phyloP scores from a whole-genome alignment of 2,329 filamentous ascomycete genomes.

The Aphanoascus verrucosus region DNA sequence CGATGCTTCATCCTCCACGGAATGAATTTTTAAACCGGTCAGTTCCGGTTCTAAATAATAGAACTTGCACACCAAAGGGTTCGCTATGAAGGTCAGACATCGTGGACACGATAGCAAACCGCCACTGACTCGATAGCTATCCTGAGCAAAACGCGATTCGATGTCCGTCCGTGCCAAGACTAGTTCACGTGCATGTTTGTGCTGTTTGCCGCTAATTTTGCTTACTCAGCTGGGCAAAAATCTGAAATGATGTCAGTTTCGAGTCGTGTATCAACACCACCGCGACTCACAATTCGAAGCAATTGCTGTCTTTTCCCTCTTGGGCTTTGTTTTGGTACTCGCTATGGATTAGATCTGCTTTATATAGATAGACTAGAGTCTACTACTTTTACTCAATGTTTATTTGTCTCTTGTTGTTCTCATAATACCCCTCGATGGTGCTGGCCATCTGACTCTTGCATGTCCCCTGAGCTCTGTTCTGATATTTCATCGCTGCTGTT shows the following conservation, averaged over 20 bases:
- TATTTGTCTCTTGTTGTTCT: neutral
- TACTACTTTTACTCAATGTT: neutral
- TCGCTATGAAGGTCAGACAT: neutral
- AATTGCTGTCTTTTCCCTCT: neutral
- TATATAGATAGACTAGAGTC: neutral
- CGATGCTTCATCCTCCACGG: too few species aligned
- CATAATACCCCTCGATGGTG: neutral
- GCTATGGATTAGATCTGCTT: neutral
- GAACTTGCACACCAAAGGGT: too few species aligned
- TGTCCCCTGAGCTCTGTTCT: too few species aligned
- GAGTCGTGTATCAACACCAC: neutral
- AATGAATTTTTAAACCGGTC: too few species aligned
- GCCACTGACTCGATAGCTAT: too few species aligned
- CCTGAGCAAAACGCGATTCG: too few species aligned
- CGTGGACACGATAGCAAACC: too few species aligned
- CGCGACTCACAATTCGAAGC: neutral
- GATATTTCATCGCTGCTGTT: too few species aligned
- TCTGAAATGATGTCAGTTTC: conserved; percentile 7
- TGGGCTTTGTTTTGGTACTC: neutral
- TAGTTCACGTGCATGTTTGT: neutral
- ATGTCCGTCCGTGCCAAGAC: neutral
- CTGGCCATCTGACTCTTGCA: neutral
- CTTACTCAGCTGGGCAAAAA: conserved; percentile 1
- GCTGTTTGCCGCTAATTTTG: neutral
- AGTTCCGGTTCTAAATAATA: too few species aligned